A percentile compares a stretch with the other conserved stretches of the same genome.
These are phyloP conservation scores for Zizania palustris DNA, from an alignment of 202 grass and related monocot genomes.

Conservation along the genomic window DNA sequence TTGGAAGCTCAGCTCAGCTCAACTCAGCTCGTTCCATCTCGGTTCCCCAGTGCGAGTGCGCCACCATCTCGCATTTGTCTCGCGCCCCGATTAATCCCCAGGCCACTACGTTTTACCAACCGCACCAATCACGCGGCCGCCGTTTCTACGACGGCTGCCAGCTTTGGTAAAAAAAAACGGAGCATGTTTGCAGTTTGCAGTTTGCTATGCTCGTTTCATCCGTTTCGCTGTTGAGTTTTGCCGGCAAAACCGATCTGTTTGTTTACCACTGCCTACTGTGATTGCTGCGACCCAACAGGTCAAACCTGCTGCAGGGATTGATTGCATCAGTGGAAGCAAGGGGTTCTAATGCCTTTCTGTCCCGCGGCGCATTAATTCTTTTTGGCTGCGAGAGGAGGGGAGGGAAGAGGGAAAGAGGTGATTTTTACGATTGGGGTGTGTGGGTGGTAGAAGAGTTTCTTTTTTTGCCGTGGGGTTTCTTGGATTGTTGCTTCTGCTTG, in stretches of 20 bases:
- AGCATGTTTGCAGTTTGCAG: no score
- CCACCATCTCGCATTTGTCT: not conserved
- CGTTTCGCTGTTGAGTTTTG: not conserved
- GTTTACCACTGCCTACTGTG: not conserved
- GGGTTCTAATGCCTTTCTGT: slow-evolving; percentile 67
- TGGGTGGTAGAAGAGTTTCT: not conserved
- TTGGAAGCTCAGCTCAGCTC: slow-evolving; percentile 13
- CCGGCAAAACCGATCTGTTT: not conserved
- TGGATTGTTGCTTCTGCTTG: not conserved
- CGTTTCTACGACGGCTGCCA: slow-evolving; percentile 47
- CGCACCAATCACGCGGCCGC: not conserved
- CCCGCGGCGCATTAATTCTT: slow-evolving; percentile 44
- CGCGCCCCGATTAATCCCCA: slow-evolving; percentile 24
- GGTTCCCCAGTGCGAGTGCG: not conserved
- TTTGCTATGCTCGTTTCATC: not conserved
- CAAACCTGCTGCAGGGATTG: slow-evolving; percentile 49
- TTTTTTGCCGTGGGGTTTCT: not conserved
- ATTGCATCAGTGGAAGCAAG: slow-evolving; percentile 6
- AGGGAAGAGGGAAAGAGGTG: not conserved
- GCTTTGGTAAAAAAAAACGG: slow-evolving; percentile 47
- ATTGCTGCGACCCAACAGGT: not conserved
- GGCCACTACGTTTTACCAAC: slow-evolving; percentile 4
- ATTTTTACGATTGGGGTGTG: not conserved
- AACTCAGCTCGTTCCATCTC: not conserved
- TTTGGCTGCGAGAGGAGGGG: not conserved